Conservation (phyloP, 2,329 filamentous ascomycete species). For the Ascochyta fabae region DNA sequence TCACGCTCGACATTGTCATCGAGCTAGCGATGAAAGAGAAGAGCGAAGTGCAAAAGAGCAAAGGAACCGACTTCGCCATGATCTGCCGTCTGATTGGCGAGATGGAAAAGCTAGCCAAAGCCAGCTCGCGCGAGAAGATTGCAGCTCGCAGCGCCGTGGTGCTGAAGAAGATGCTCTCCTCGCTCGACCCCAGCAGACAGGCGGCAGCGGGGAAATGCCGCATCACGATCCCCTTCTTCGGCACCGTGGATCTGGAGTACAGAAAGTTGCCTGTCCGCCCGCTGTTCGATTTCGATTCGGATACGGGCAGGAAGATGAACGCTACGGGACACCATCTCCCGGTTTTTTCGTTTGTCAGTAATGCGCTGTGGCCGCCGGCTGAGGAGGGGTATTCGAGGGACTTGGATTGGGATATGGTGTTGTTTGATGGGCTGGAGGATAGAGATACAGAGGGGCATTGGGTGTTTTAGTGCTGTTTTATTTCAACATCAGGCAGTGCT, state of each 20-base stretch:
- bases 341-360: slow-evolving; percentile 45
- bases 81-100: slow-evolving; percentile 44
- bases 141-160: slow-evolving; percentile 40
- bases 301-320: slow-evolving; percentile 37
- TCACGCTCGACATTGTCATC: slow-evolving; percentile 45
- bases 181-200: slow-evolving; percentile 39
- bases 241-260: slow-evolving; percentile 40
- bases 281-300: slow-evolving; percentile 40
- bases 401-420: slow-evolving; percentile 44
- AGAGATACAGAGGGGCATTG: slow-evolving; percentile 44
- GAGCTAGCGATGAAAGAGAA: slow-evolving; percentile 45
- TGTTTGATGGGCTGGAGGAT: slow-evolving; percentile 46
- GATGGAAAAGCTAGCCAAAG: slow-evolving; percentile 44
- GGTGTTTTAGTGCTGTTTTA: slow-evolving; percentile 26
- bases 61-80: slow-evolving; percentile 47
- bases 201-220: slow-evolving; percentile 24
- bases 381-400: slow-evolving; percentile 20
- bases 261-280: slow-evolving; percentile 38
- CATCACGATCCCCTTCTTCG: slow-evolving; percentile 45
- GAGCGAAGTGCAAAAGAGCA: slow-evolving; percentile 41
- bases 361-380: slow-evolving; percentile 39
- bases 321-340: slow-evolving; percentile 34
- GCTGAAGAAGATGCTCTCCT: slow-evolving; percentile 44
- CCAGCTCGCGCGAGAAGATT: slow-evolving; percentile 43
- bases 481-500: no score